Evolutionary conservation across 2,329 filamentous ascomycete species (phyloP).

Genomic region (Diaporthe citriasiana): DNA sequence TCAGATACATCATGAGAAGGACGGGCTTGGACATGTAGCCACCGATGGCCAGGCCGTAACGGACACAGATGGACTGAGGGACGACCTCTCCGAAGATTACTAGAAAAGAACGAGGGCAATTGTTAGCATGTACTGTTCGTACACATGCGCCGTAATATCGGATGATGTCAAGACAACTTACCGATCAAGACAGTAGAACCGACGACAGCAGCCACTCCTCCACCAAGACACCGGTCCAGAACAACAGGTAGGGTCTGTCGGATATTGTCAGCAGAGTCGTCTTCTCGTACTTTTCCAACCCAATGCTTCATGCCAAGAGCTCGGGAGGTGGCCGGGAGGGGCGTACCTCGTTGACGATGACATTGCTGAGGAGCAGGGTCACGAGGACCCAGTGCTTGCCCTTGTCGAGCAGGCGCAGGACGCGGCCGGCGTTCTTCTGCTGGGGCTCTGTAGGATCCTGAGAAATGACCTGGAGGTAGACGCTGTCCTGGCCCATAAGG

Average conservation of each 20-base stretch:
- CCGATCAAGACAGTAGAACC: conserved; percentile 95
- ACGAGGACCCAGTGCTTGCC: conserved; percentile 99
- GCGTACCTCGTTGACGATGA: conserved; percentile 88
- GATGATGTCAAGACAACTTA: conserved; percentile 58
- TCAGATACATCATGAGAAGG: conserved; percentile 89
- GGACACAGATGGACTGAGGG: conserved; percentile 95
- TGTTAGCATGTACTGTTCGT: conserved; percentile 37
- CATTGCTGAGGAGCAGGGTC: conserved; percentile 92
- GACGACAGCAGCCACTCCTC: conserved; percentile 93
- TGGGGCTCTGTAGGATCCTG: conserved; percentile 88
- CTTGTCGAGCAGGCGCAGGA: conserved; percentile 82
- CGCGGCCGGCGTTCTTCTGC: conserved; percentile 85
- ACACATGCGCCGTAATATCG: neutral
- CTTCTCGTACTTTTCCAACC: neutral
- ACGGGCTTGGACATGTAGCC: conserved; percentile 94
- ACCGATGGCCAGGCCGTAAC: conserved; percentile 94
- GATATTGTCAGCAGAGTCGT: neutral
- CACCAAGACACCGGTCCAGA: conserved; percentile 91
- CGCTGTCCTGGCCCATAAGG: conserved; percentile 85
- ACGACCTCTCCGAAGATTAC: conserved; percentile 99
- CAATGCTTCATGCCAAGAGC: neutral
- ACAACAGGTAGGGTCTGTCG: conserved; percentile 85
- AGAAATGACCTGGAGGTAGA: conserved; percentile 95
- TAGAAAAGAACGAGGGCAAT: conserved; percentile 53
- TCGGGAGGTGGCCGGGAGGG: neutral